These are phyloP conservation scores for Colletotrichum musicola DNA, from an alignment of 2,329 filamentous ascomycete species.

Conservation along the genomic window DNA sequence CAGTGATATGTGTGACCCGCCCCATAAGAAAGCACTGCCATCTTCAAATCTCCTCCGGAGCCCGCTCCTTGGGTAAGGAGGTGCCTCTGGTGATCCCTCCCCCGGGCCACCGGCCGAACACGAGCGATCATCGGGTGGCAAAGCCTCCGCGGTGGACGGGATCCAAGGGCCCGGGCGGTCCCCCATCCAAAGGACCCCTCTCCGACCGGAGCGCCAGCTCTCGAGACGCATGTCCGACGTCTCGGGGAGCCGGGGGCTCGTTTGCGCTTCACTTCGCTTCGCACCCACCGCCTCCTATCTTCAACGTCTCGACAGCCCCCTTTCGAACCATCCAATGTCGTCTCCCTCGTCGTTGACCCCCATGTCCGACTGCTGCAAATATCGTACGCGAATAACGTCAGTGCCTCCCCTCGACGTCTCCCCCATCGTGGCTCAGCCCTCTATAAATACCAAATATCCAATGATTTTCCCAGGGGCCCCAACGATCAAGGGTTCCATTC, in stretches of 20 bases:
- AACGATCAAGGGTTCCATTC: slow-evolving; percentile 35
- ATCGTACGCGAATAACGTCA: slow-evolving; percentile 36
- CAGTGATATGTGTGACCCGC: slow-evolving; percentile 2
- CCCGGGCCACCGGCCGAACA: slow-evolving; percentile 36
- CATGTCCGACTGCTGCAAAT: slow-evolving; percentile 20
- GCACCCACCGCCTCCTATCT: background rate
- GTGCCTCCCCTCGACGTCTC: slow-evolving; percentile 10
- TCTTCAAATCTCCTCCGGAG: slow-evolving; percentile 15
- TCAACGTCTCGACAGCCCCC: slow-evolving; percentile 12
- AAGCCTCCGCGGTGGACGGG: slow-evolving; percentile 34
- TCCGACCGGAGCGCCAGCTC: background rate
- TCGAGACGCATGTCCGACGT: slow-evolving; percentile 24
- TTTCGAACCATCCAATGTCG: background rate
- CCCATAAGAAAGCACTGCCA: slow-evolving; percentile 28
- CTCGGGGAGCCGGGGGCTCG: slow-evolving; percentile 30
- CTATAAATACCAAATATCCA: slow-evolving; percentile 37
- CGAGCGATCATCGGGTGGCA: slow-evolving; percentile 38
- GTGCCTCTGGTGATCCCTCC: background rate
- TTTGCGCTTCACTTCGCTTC: too few species aligned
- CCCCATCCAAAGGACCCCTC: slow-evolving; percentile 1
- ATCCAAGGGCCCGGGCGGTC: slow-evolving; percentile 24
- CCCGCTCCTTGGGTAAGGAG: background rate
- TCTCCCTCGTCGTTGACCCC: background rate
- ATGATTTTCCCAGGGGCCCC: slow-evolving; percentile 36
- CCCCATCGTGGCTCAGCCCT: slow-evolving; percentile 34